Evolutionary conservation across 2,329 filamentous ascomycete genomes (phyloP).

Genomic region (Fusarium mexicanum): DNA sequence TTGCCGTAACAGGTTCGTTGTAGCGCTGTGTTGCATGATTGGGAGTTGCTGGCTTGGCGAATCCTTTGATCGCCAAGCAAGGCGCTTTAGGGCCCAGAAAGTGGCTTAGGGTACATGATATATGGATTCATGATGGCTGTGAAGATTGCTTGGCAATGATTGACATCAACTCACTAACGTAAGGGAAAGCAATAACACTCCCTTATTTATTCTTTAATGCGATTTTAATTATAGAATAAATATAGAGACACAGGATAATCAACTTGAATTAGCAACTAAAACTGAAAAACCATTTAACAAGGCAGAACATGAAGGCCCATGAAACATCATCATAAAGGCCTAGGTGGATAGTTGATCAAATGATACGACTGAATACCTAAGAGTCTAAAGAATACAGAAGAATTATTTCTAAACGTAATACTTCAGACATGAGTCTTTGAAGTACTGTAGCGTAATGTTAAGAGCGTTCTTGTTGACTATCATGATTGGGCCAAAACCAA

Average conservation of each 20-base stretch:
- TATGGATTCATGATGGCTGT: background rate
- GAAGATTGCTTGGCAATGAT: background rate
- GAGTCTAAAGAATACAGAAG: too few relatives aligned
- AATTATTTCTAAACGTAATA: too few relatives aligned
- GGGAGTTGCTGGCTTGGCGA: slow-evolving; percentile 1
- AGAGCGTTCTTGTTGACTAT: too few relatives aligned
- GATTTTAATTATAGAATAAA: background rate
- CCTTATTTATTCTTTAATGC: too few relatives aligned
- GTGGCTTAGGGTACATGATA: background rate
- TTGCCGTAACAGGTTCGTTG: background rate
- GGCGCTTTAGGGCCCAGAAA: background rate
- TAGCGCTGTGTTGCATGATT: background rate
- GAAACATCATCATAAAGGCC: too few relatives aligned
- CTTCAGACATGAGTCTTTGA: too few relatives aligned
- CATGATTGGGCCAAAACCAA: background rate
- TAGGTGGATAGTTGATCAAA: too few relatives aligned
- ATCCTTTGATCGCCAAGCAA: background rate
- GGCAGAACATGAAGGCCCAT: too few relatives aligned
- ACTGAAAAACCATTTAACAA: background rate
- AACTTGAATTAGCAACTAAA: background rate
- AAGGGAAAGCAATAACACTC: too few relatives aligned
- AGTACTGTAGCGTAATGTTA: too few relatives aligned
- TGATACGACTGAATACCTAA: too few relatives aligned
- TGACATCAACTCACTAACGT: background rate
- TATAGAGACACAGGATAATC: background rate